A percentile compares a stretch with the other conserved stretches of the same genome.
Evolutionary conservation across 306 rosid species (phyloP).

Genomic region (Quercus dentata): DNA sequence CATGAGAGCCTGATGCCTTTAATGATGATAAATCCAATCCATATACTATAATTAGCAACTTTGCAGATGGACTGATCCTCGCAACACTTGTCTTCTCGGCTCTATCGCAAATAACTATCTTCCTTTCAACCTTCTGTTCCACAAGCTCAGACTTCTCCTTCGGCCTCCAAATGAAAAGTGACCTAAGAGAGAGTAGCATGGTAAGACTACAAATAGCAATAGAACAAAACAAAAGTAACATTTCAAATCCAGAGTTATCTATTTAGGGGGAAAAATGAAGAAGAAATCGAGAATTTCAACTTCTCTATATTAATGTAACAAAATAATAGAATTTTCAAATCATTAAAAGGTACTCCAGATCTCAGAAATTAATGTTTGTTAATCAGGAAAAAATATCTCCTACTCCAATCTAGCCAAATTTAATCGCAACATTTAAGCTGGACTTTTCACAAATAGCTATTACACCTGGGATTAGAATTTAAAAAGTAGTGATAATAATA

Average conservation of each 20-base stretch:
- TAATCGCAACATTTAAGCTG: not conserved
- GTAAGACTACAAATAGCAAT: not conserved
- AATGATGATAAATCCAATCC: constrained; percentile 63
- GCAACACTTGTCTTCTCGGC: constrained; percentile 37
- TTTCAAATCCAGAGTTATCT: not conserved
- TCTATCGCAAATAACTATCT: constrained; percentile 43
- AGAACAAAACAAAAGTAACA: not conserved
- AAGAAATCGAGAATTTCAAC: not conserved
- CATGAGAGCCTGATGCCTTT: no score
- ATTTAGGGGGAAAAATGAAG: not conserved
- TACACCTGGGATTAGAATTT: not conserved
- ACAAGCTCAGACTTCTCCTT: constrained; percentile 54
- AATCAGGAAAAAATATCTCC: not conserved
- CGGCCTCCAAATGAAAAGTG: constrained; percentile 92
- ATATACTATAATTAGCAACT: constrained; percentile 69
- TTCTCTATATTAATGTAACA: not conserved
- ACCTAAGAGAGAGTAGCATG: constrained; percentile 34
- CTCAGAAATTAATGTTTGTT: not conserved
- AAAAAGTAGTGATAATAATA: not conserved
- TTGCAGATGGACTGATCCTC: constrained; percentile 95
- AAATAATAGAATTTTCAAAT: not conserved
- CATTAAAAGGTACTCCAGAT: not conserved
- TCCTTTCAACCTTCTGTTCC: constrained; percentile 56
- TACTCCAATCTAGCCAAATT: not conserved
- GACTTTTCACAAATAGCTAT: not conserved